Evolutionary conservation across 83 land plant species (phyloP), one percentile per base, ranked within the genome.

Genomic region (Diphasiastrum complanatum): DNA sequence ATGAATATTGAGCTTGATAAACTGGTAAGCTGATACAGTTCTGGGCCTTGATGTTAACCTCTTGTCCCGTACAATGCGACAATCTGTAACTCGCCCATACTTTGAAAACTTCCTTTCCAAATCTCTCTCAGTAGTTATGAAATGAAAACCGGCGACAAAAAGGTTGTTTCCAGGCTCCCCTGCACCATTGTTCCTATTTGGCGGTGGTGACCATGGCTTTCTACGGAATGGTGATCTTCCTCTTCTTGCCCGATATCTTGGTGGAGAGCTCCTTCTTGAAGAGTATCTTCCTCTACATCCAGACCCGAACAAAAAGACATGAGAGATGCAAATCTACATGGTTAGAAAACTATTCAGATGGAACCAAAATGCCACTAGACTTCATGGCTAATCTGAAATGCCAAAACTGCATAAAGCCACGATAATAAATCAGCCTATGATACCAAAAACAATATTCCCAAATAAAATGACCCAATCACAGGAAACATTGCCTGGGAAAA

Each of bases 161-260:
- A 81, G 60, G 56, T 75, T 79, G 22, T 72, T 79, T 33, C 83
- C 83, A 33, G 83, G 83, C 51, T 70, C 74, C 29, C 83, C 83
- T 35, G 79, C 22, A 28, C 85, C 85, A 64, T 79, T 79, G 60
- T 54, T 79, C 20, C 85, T 62, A 69, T 78, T 74, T 47, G 72
- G 61, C 30, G 85, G 83, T 25, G 85, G 83, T 60, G 85, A 70
- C 82, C 82, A 81, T 16, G 81, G 81, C n/a, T 72, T 69, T 12
- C 77, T 60, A 12, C 79, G 34, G n/a, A 41, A 63, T 34, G 83
- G 82, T 16, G 75, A 73, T 6, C 65, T 66, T 23, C 24, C 64
- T 22, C 66, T 74, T 37, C 67, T 50, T 32, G 75, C 46, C 25
- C 45, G 65, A 40, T 60, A 51, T 2, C 67, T 47, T 25, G 70